Evolutionary conservation across 345 rosid species (phyloP).

Genomic region (Camelina sativa): DNA sequence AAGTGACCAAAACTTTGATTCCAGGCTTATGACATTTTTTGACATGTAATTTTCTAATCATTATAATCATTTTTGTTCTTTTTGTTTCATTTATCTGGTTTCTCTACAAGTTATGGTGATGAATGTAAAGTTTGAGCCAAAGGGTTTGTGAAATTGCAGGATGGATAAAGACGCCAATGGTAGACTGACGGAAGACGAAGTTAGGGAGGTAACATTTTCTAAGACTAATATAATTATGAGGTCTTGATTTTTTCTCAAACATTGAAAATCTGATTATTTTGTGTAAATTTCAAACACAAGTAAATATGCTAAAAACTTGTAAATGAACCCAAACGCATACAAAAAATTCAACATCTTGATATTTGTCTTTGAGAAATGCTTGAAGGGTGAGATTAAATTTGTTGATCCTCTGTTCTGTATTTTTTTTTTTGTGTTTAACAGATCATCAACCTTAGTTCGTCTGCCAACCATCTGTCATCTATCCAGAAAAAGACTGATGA

Average conservation of each 20-base stretch:
- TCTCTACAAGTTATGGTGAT: constrained; percentile 10
- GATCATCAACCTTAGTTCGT: constrained; percentile 70
- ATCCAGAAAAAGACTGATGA: constrained; percentile 71
- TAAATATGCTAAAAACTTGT: background rate
- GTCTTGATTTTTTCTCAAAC: constrained; percentile 1
- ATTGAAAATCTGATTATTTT: background rate
- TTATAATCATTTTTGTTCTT: background rate
- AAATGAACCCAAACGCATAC: background rate
- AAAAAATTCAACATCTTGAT: too few relatives aligned
- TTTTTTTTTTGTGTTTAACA: constrained; percentile 31
- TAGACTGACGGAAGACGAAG: constrained; percentile 64
- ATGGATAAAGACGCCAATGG: constrained; percentile 82
- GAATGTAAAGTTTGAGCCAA: constrained; percentile 10
- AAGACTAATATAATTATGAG: background rate
- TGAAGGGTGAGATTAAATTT: background rate
- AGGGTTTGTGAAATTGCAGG: constrained; percentile 45
- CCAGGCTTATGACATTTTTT: constrained; percentile 72
- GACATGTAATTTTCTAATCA: constrained; percentile 51
- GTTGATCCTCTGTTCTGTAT: background rate
- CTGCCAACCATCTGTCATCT: constrained; percentile 62
- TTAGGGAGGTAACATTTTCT: constrained; percentile 52
- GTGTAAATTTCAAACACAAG: background rate
- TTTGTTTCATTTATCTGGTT: background rate
- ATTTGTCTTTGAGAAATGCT: background rate
- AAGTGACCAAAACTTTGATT: constrained; percentile 63